Base-by-base conservation (phyloP, 176 grass and related monocot genomes). In the Triticum timopheevii region DNA sequence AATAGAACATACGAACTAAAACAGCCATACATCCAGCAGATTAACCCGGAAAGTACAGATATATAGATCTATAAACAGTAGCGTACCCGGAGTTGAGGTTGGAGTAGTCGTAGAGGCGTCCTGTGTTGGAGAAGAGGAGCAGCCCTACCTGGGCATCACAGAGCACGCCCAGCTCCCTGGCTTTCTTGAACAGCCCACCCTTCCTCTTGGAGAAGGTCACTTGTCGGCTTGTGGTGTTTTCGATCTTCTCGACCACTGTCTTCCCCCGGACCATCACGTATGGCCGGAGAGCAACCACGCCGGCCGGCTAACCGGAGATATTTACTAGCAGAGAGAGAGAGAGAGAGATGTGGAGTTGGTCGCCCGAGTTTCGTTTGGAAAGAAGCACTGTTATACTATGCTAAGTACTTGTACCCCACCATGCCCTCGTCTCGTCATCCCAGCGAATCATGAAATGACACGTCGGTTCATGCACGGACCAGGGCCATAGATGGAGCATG, bases 121-220 rank as follows among this genome's bases (percentile, higher is more conserved):
- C 65, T 1, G 65, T 69, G 31, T 69, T 68, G 31, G 65, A 69
- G 65, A 35, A 69, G 65, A 69, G 13, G 65, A 69, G 13, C 3
- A 69, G 31, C 1, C 7, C 66, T 3, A 69, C 31, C 66, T 36
- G 31, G 0, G 31, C 66, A 69, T 69, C 66, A 4, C 31, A 69
- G 6, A 69, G 66, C 7, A 69, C 31, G 17, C 66, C 66, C 66
- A 69, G 66, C 31, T 69, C 66, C 30, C 8, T 36, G 3, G 66
- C 66, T 20, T 69, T 69, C 66, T 69, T 69, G 66, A 69, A 69
- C 31, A 69, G 31, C 31, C 66, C 66, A 8, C 7, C 0, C 66
- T 69, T 69, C 66, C 66, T 35, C 66, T 69, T 69, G 66, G 66
- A 69, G 66, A 69, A 69, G 31, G 66, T 69, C 66, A 69, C 66